A percentile compares a stretch with the other conserved stretches of the same genome.
phyloP scores from a whole-genome alignment of 2,329 filamentous ascomycete species.

The Verticillium dahliae region DNA sequence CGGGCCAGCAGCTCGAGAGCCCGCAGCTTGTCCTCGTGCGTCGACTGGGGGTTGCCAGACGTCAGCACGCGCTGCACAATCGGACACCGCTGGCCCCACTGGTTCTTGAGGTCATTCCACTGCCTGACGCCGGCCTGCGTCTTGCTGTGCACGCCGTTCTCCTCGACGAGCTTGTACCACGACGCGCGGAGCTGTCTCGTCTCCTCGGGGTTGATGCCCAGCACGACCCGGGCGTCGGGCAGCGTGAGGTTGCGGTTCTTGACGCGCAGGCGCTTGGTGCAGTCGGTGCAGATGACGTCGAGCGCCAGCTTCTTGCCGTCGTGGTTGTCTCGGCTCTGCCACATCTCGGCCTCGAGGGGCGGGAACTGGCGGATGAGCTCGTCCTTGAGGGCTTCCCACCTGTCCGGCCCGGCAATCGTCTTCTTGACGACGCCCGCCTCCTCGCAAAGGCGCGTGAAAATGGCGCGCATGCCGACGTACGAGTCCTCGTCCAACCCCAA shows the following conservation, averaged over 20 bases:
- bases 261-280: slow-evolving; percentile 71
- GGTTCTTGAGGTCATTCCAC: slow-evolving; percentile 63
- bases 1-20: slow-evolving; percentile 66
- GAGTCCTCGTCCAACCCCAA: slow-evolving; percentile 55
- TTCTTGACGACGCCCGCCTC: slow-evolving; percentile 66
- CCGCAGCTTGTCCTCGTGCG: slow-evolving; percentile 49
- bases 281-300: slow-evolving; percentile 74
- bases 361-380: slow-evolving; percentile 57
- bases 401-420: slow-evolving; percentile 63
- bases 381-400: slow-evolving; percentile 67
- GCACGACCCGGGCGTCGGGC: slow-evolving; percentile 62
- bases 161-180: slow-evolving; percentile 60
- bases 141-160: slow-evolving; percentile 65
- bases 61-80: slow-evolving; percentile 49
- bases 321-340: slow-evolving; percentile 46
- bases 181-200: slow-evolving; percentile 55
- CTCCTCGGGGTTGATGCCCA: slow-evolving; percentile 36
- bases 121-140: slow-evolving; percentile 64
- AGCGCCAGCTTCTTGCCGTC: slow-evolving; percentile 63
- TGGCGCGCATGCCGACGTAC: slow-evolving; percentile 59
- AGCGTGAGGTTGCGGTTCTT: slow-evolving; percentile 62
- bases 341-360: slow-evolving; percentile 58
- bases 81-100: slow-evolving; percentile 56
- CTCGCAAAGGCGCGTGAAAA: slow-evolving; percentile 65
- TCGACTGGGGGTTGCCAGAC: slow-evolving; percentile 41